phyloP scores from a whole-genome alignment of 495 filamentous ascomycete species.

The Bacidia rubella region DNA sequence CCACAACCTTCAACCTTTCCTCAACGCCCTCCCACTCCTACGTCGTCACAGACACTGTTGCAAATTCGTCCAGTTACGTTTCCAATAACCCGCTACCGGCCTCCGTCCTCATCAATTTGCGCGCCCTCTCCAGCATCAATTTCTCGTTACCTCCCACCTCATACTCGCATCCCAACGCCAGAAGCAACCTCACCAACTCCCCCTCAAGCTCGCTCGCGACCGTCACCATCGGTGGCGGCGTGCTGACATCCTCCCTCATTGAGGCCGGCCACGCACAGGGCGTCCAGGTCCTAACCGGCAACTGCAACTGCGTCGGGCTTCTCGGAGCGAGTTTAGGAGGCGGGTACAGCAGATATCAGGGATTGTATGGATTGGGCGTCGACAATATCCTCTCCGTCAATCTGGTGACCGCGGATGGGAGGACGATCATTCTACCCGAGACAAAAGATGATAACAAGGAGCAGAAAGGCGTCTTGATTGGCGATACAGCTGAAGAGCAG shows the following conservation, averaged over 20 bases:
- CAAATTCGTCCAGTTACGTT: neutral
- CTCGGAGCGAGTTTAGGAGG: constrained; percentile 14
- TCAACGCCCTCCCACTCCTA: neutral
- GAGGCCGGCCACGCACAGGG: constrained; percentile 13
- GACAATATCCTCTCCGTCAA: constrained; percentile 12
- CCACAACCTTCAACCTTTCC: constrained; percentile 17
- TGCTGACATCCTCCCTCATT: constrained; percentile 14
- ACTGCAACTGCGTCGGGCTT: constrained; percentile 13
- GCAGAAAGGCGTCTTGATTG: neutral
- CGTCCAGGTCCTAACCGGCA: constrained; percentile 14
- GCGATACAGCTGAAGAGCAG: neutral
- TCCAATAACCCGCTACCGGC: neutral
- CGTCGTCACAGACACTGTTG: neutral
- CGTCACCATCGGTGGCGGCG: constrained; percentile 17
- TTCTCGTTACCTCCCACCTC: constrained; percentile 11
- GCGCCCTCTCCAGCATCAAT: constrained; percentile 12
- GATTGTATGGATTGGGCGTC: constrained; percentile 12
- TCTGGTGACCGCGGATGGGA: constrained; percentile 4
- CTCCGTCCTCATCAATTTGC: constrained; percentile 19
- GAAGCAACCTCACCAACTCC: constrained; percentile 11
- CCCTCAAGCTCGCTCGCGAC: constrained; percentile 16
- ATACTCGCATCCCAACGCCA: too few species aligned
- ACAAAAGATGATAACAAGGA: neutral
- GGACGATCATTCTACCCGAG: neutral
- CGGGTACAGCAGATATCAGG: constrained; percentile 10